Percentiles rank a stretch among this genome's conserved stretches.
phyloP scores from a whole-genome alignment of 768 basidiomycete species.

The Suillus brevipes region DNA sequence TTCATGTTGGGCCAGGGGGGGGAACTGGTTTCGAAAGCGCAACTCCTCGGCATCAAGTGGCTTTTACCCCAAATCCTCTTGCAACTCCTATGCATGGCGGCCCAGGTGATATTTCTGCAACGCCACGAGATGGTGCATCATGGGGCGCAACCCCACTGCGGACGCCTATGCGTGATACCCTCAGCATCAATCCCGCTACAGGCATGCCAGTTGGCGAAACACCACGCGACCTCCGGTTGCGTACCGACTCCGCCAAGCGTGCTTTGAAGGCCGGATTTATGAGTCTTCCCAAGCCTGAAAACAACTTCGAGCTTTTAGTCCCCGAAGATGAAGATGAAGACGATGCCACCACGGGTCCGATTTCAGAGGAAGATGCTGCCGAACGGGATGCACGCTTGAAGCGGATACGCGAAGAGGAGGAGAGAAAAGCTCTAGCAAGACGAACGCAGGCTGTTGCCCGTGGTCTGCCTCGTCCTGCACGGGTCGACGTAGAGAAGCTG shows the following conservation, averaged over 20 bases:
- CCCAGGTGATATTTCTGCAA: conserved; percentile 45
- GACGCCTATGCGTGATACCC: conserved; percentile 91
- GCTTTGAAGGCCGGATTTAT: conserved; percentile 80
- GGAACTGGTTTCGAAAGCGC: conserved; percentile 95
- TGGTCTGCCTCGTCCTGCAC: conserved; percentile 81
- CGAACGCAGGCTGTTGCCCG: conserved; percentile 80
- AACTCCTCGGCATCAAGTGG: conserved; percentile 87
- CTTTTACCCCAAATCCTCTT: conserved; percentile 95
- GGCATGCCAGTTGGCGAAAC: conserved; percentile 62
- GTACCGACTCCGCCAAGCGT: conserved; percentile 63
- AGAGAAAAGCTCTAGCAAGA: conserved; percentile 75
- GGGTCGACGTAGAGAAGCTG: conserved; percentile 70
- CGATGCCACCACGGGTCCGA: conserved; percentile 28
- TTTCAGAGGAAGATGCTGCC: conserved; percentile 81
- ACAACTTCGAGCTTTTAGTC: conserved; percentile 93
- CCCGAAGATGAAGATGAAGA: conserved; percentile 78
- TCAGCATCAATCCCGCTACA: conserved; percentile 81
- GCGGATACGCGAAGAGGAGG: conserved; percentile 71
- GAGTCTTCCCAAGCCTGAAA: conserved; percentile 88
- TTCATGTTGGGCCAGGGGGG: conserved; percentile 70
- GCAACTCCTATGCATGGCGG: conserved; percentile 74
- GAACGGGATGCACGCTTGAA: conserved; percentile 81
- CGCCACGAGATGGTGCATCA: conserved; percentile 46
- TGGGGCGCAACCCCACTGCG: conserved; percentile 77
- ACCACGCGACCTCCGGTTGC: conserved; percentile 73